phyloP scores from a whole-genome alignment of 352 stramenopile genomes.

The Phytopythium boreale region DNA sequence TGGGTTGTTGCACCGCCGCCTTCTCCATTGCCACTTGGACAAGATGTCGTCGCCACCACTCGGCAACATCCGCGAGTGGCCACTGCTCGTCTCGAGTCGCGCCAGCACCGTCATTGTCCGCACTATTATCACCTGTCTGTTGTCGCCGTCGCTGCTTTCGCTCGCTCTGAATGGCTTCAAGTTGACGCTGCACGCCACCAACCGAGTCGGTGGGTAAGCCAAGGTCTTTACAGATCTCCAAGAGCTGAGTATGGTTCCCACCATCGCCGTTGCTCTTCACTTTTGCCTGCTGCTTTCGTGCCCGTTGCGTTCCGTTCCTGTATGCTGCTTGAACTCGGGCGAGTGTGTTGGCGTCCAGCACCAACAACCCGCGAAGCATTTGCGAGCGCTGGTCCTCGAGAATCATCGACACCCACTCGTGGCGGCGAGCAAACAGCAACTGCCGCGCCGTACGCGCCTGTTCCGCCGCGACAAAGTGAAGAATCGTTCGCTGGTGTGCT shows the following conservation, averaged over 20 bases:
- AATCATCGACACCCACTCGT: constrained; percentile 57
- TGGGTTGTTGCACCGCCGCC: not conserved
- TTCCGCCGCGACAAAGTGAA: not conserved
- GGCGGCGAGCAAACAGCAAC: not conserved
- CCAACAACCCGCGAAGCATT: constrained; percentile 38
- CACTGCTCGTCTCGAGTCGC: constrained; percentile 13
- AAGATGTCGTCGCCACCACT: constrained; percentile 51
- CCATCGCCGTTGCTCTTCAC: not conserved
- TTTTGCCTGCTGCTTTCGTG: constrained; percentile 10
- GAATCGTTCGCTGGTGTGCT: not conserved
- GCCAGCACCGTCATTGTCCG: not conserved
- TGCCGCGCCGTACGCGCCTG: not conserved
- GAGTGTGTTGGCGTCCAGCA: constrained; percentile 38
- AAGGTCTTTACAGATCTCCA: constrained; percentile 32
- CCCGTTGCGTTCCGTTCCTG: constrained; percentile 15
- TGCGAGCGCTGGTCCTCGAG: constrained; percentile 43
- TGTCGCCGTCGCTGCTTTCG: constrained; percentile 16
- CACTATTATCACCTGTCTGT: constrained; percentile 6
- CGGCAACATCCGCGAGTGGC: constrained; percentile 34
- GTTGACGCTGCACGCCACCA: not conserved
- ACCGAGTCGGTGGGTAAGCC: constrained; percentile 1
- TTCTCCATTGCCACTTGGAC: not conserved
- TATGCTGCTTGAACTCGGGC: constrained; percentile 23
- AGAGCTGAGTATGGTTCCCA: constrained; percentile 19
- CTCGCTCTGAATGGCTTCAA: constrained; percentile 10